Evolutionary conservation across 139 green algal species (phyloP), one percentile per base, ranked within the genome.

Genomic region (Haematococcus sp.): DNA sequence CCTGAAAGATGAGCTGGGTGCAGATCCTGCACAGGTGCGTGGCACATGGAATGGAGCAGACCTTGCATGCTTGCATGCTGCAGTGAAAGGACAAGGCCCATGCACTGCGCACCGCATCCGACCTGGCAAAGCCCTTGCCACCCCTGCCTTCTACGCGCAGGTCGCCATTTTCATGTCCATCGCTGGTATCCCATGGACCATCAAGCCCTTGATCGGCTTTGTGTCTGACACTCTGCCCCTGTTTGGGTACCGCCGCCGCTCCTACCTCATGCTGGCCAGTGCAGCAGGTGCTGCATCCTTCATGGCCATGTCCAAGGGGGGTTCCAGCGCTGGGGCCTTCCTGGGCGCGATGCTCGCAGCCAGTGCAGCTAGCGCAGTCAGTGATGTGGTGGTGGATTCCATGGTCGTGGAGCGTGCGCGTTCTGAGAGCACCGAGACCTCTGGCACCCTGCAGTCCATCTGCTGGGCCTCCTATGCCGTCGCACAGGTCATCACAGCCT

Each of bases 151-250:
- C n/a, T n/a, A n/a, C n/a, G n/a, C 46, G 68, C 77, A 93, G 87
- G 84, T 92, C 40, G 87, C 89, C 0, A 51, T 96, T 0, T 68
- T 96, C 28, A 85, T 77, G 1, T 78, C 82, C 15, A 51, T 94
- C 2, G 79, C 81, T 0, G 78, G 66, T 2, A 59, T 90, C 5
- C 90, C 92, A 13, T 97, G 94, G 95, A 78, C 96, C 91, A 86
- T 98, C 74, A 98, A 98, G 71, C 95, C 95, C 0, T 20, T 98
- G 32, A 98, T 97, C 56, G 95, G 95, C 60, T 98, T 98, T 81
- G 65, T 98, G 0, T 89, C 73, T 2, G 95, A 98, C 76, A 87
- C 81, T 4, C 68, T 98, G n/a, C 95, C 95, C 0, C 82, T 98
- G 25, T 95, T 95, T 74, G 95, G 95, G 0, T 98, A 98, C 86